These are phyloP conservation scores for Haplosporangium gracile DNA, from an alignment of 192 early-diverging fungal species.

Conservation along the genomic window DNA sequence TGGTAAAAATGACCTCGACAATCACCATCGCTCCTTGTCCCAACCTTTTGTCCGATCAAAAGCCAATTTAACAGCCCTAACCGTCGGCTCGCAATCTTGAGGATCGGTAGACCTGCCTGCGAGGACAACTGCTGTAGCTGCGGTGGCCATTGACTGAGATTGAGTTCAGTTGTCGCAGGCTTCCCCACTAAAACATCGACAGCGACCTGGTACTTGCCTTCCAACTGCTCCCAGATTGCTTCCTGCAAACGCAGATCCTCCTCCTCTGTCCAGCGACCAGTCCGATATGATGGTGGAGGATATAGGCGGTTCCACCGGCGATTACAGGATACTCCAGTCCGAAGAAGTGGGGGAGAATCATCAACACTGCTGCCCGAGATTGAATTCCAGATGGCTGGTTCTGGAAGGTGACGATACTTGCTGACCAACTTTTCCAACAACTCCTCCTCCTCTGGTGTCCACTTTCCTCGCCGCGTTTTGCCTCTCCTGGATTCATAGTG, in stretches of 20 bases:
- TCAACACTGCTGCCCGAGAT: background rate
- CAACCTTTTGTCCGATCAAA: background rate
- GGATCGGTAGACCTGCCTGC: background rate
- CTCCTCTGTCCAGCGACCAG: background rate
- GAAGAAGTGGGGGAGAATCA: background rate
- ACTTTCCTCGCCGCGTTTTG: background rate
- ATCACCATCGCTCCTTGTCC: background rate
- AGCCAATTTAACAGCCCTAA: constrained; percentile 2
- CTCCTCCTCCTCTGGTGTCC: constrained; percentile 6
- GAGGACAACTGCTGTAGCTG: background rate
- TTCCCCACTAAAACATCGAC: background rate
- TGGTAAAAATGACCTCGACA: constrained; percentile 12
- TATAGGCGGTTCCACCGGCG: background rate
- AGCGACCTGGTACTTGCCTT: background rate
- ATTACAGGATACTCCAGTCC: background rate
- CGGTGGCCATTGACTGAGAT: background rate
- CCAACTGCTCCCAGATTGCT: constrained; percentile 4
- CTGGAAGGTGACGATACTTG: background rate
- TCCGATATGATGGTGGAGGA: background rate
- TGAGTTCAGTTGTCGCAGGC: background rate
- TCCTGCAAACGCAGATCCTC: background rate
- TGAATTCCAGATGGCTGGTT: background rate
- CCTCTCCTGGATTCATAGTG: background rate
- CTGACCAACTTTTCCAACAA: background rate
- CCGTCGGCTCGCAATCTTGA: background rate